These are phyloP conservation scores for Sugiyamaella boreocaroliniensis DNA, from an alignment of 805 yeast genomes.

Conservation along the genomic window DNA sequence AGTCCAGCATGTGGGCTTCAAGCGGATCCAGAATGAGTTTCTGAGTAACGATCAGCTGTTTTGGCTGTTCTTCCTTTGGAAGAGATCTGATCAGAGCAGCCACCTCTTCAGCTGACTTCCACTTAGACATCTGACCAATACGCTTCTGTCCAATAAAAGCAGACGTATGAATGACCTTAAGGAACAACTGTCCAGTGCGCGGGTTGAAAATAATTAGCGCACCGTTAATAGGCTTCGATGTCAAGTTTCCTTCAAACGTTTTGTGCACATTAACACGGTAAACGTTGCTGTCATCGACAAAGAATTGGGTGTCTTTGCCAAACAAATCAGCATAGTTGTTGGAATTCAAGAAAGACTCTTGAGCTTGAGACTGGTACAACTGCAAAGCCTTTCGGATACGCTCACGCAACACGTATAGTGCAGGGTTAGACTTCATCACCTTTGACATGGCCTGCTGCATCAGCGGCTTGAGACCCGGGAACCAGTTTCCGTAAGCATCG, in stretches of 20 bases:
- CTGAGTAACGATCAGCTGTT: constrained; percentile 82
- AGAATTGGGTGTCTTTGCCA: constrained; percentile 73
- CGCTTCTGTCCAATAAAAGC: constrained; percentile 98
- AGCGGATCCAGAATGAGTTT: constrained; percentile 90
- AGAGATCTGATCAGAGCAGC: constrained; percentile 83
- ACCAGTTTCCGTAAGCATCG: constrained; percentile 97
- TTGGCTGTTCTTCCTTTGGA: constrained; percentile 92
- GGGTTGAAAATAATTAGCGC: constrained; percentile 87
- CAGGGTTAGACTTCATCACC: constrained; percentile 92
- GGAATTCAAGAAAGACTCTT: constrained; percentile 83
- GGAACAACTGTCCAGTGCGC: constrained; percentile 78
- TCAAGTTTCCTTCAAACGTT: constrained; percentile 86
- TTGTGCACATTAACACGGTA: constrained; percentile 87
- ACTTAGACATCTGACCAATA: constrained; percentile 84
- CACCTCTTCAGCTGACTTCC: constrained; percentile 98
- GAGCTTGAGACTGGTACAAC: constrained; percentile 87
- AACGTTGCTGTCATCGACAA: constrained; percentile 90
- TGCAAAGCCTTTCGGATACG: constrained; percentile 91
- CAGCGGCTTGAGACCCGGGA: constrained; percentile 86
- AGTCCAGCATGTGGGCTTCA: constrained; percentile 94
- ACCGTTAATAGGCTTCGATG: constrained; percentile 91
- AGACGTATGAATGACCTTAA: constrained; percentile 85
- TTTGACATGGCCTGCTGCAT: constrained; percentile 89
- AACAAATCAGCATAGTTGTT: constrained; percentile 86
- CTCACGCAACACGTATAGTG: constrained; percentile 83